Base-by-base conservation (phyloP, 306 rosid species). In the Vicia sativa region DNA sequence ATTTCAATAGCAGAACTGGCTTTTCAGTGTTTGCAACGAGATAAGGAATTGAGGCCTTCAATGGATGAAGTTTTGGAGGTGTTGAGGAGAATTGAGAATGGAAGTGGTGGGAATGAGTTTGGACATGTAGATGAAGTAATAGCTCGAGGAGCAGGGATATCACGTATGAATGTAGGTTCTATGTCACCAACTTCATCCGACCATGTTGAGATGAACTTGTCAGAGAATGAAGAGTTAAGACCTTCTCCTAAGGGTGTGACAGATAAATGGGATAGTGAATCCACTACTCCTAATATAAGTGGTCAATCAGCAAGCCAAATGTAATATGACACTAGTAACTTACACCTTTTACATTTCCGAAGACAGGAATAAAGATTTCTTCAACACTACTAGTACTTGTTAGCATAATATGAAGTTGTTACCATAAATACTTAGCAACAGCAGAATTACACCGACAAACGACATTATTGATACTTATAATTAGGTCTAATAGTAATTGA, bases 11-110 rank as follows among this genome's bases (percentile, higher is more conserved):
- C 92, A 4, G 82, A 79, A 37, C 72, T 91, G 80, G 95, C 90
- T 39, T 86, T 86, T 65, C 87, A 7, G 9, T 91, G 95, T 45
- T 60, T 91, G 72, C 92, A 86, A 72, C 61, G 76, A 50, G 83
- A 87, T 72, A 84, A 76, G 71, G 88, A 87, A 9, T 62, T 79
- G 71, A 86, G 97, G 46, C 92, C 95, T 21, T 73, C 87, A 41
- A 91, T 91, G 87, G 81, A 73, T 16, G 86, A 82, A 44, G 87
- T 82, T 1, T 57, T 86, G 72, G 81, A 80, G 67, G 63, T 50
- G 14, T 69, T 87, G 49, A 76, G 45, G 66, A 69, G 42, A 44
- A 74, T 31, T 44, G 29, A 57, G 11, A 23, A 14, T 5, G 35
- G 15, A 0, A 7, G 28, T 11, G 28, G 48, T 11, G 16, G 62